phyloP scores from a whole-genome alignment of 169 alveolate genomes.

The Miamiensis avidus region DNA sequence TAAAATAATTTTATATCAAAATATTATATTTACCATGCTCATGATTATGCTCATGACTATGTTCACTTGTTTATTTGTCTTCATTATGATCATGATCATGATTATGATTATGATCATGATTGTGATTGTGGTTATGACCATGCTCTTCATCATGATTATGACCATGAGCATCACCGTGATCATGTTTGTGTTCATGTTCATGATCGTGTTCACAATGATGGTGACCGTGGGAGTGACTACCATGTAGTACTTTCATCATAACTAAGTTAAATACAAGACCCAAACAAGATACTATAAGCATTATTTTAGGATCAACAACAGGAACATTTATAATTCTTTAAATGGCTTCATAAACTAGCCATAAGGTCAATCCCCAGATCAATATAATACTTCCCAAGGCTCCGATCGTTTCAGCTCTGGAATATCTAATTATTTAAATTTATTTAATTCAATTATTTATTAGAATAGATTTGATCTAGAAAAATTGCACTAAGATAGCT shows the following conservation, averaged over 20 bases:
- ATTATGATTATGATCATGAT: neutral
- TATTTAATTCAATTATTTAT: too few relatives aligned
- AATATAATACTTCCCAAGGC: constrained; percentile 91
- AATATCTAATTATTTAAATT: constrained; percentile 24
- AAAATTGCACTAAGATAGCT: neutral
- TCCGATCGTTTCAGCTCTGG: constrained; percentile 95
- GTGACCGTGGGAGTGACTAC: constrained; percentile 2
- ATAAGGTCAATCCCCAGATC: constrained; percentile 93
- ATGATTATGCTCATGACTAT: constrained; percentile 12
- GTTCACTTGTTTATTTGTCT: neutral
- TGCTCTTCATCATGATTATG: constrained; percentile 26
- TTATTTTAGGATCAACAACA: constrained; percentile 88
- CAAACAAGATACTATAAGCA: constrained; percentile 92
- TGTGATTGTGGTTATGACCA: constrained; percentile 11
- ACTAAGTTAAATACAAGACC: constrained; percentile 91
- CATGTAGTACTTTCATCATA: constrained; percentile 87
- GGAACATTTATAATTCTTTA: constrained; percentile 78
- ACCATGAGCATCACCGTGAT: constrained; percentile 27
- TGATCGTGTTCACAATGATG: constrained; percentile 21
- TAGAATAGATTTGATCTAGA: too few relatives aligned
- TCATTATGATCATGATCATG: neutral
- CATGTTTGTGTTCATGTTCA: constrained; percentile 24
- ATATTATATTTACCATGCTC: constrained; percentile 2
- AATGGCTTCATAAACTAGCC: constrained; percentile 90
- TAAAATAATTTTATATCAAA: neutral